Base-by-base conservation (phyloP, 257 asterid species). In the Forsythia viridissima region DNA sequence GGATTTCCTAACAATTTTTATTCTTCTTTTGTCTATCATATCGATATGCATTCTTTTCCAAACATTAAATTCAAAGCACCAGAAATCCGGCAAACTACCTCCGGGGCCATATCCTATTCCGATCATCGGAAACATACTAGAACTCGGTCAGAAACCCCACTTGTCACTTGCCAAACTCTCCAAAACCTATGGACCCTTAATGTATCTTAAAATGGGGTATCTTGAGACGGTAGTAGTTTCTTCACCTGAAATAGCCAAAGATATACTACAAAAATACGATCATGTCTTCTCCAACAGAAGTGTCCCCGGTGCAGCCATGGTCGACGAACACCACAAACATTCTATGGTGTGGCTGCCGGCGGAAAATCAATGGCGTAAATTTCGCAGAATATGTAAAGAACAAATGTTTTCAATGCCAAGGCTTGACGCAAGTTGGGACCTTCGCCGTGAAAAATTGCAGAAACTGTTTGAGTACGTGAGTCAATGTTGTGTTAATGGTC, bases 121-220 rank as follows among this genome's bases (percentile, higher is more conserved):
- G 3, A 52, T 75, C 70, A 51, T 81, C 13, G 85, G 85, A 4
- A 81, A 81, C 77, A 78, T 84, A 36, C 70, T 75, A 12, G 74
- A 84, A 1, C 76, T 84, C 2, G 70, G 79, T 42, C 21, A 74
- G 18, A 36, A 73, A 71, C 74, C 80, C 30, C 83, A 78, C 11
- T 51, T 24, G 20, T 83, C 84, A 20, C 77, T 83, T 18, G 82
- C 81, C 21, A 75, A 74, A 2, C 72, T 84, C 46, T 75, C 87
- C 65, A 57, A 57, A 77, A 81, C 30, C 12, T 79, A 79, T 70
- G 88, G 86, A 20, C 85, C 88, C 34, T 9, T 84, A 3, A 78
- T 81, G 83, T 73, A 52, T 52, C 71, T 81, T 1, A 75, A 76
- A 51, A 81, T 84, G 0, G 87, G 85, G 81, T 81, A 5, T 84